Conservation (phyloP, 345 rosid species). For the Aquilaria malaccensis region DNA sequence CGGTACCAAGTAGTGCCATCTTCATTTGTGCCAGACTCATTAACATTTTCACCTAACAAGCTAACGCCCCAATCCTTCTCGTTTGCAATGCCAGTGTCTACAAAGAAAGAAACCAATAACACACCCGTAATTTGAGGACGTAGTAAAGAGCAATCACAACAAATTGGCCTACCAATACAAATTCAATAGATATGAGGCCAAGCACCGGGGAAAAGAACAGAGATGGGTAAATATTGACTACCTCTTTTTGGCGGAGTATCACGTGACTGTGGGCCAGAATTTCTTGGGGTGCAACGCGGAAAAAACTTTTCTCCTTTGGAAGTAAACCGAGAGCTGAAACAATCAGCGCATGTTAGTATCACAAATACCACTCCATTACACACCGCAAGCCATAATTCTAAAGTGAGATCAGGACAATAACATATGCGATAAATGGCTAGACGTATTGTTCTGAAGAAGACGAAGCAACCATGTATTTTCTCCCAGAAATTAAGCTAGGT, state of each 20-base stretch:
- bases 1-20: slow-evolving; percentile 90
- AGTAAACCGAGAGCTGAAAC: slow-evolving; percentile 50
- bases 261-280: slow-evolving; percentile 85
- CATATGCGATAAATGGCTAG: too few species aligned
- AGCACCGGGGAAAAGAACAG: not conserved
- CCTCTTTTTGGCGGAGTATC: slow-evolving; percentile 96
- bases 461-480: too few species aligned
- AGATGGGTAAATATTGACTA: slow-evolving; percentile 10
- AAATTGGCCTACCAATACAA: too few species aligned
- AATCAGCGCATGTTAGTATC: not conserved
- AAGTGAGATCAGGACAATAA: too few species aligned
- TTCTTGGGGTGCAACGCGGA: slow-evolving; percentile 78
- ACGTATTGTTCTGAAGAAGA: too few species aligned
- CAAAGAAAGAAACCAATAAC: slow-evolving; percentile 14
- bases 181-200: slow-evolving; percentile 6
- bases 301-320: slow-evolving; percentile 74
- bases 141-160: too few species aligned
- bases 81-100: slow-evolving; percentile 97
- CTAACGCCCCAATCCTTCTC: slow-evolving; percentile 97
- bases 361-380: too few species aligned
- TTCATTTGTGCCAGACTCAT: slow-evolving; percentile 83
- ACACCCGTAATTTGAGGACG: not conserved
- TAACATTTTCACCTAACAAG: slow-evolving; percentile 71
- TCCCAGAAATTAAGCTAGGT: too few species aligned
- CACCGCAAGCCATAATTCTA: too few species aligned